Evolutionary conservation across 163 green algal species (phyloP).

Genomic region (Chlamydomonas reinhardtii): DNA sequence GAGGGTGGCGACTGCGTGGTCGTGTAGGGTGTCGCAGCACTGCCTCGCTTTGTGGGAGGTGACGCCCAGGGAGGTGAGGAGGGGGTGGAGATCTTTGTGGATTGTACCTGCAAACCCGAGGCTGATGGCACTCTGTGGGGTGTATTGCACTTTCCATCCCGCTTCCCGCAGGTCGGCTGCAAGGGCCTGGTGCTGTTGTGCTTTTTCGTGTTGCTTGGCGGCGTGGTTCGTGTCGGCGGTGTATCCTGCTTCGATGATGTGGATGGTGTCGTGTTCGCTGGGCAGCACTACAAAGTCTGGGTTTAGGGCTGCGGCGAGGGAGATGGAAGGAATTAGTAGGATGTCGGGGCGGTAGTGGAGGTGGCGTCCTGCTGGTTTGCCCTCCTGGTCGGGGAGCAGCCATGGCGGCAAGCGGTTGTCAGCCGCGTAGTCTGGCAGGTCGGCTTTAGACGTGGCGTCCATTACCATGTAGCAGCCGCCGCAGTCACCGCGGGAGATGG

Average conservation of each 20-base stretch:
- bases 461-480: neutral
- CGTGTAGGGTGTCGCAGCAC: no score
- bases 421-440: neutral
- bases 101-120: neutral
- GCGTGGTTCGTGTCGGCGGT: neutral
- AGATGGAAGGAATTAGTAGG: neutral
- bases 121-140: neutral
- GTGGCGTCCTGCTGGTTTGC: neutral
- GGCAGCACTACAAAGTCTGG: no score
- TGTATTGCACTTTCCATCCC: neutral
- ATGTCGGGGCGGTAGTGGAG: no score
- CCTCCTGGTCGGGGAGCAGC: neutral
- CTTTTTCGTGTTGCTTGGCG: neutral
- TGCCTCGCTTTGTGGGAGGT: no score
- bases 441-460: neutral
- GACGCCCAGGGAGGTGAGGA: neutral
- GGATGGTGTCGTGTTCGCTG: neutral
- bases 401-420: neutral
- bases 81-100: neutral
- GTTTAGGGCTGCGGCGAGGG: no score
- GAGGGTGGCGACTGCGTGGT: no score
- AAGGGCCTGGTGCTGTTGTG: neutral
- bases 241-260: neutral
- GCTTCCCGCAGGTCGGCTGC: neutral
- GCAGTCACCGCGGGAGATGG: no score